phyloP scores from a whole-genome alignment of 495 filamentous ascomycete species.

The Corynascus novoguineensis region DNA sequence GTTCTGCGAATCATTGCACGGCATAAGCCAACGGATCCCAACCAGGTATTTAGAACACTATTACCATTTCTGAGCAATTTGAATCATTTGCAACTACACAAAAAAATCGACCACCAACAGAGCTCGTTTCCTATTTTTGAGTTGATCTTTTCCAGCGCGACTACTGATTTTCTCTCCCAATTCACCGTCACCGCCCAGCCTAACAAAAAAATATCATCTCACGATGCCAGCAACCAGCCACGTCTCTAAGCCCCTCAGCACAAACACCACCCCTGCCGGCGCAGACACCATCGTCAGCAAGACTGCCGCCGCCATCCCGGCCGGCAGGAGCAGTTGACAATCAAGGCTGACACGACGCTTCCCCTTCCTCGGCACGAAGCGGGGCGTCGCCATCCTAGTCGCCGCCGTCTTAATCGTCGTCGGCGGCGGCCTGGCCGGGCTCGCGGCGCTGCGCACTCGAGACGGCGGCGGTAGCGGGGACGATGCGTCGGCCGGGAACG shows the following conservation, averaged over 20 bases:
- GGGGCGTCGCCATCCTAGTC: constrained; percentile 32
- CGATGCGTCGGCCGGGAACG: not conserved
- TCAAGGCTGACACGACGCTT: constrained; percentile 33
- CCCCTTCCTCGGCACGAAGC: constrained; percentile 36
- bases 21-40: too few species aligned
- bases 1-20: too few species aligned
- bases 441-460: constrained; percentile 29
- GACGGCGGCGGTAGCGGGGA: constrained; percentile 9
- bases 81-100: too few species aligned
- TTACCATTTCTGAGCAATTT: too few species aligned
- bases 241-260: not conserved
- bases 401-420: constrained; percentile 34
- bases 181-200: too few species aligned
- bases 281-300: not conserved
- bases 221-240: constrained; percentile 3
- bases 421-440: constrained; percentile 30
- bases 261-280: not conserved
- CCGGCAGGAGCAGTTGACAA: constrained; percentile 27
- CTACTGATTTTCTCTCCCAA: too few species aligned
- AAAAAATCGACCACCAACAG: too few species aligned
- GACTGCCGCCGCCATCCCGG: not conserved
- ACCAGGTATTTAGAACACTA: too few species aligned
- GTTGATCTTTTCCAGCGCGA: too few species aligned
- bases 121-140: too few species aligned
- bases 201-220: too few species aligned